Evolutionary conservation across 805 yeast species (phyloP), one percentile per base, ranked within the genome.

Genomic region (Sugiyamaella mastotermitis): DNA sequence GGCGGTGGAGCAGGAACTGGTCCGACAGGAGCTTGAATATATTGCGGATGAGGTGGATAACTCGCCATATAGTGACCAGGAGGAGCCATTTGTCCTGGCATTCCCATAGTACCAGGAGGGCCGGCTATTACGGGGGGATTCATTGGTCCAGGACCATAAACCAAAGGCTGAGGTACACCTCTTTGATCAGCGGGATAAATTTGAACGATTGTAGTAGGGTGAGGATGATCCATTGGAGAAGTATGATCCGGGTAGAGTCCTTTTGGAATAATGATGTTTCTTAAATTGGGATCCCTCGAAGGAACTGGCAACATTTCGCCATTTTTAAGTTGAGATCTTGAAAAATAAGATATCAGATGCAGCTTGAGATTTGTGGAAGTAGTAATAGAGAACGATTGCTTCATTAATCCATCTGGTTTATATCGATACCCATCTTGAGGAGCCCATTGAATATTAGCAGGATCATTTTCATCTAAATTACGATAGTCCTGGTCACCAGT

Each of bases 331-430:
- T 51, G 50, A 6, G 50, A 41, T 1, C 65, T 46, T 3, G 62
- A 55, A 24, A 65, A 61, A 55, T 81, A 81, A 20, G 80, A 69
- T 17, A 82, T 78, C 38, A 81, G 59, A 48, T 82, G 87, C 18
- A 75, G 55, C 42, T 73, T 76, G 33, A 70, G 70, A 32, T 71
- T 71, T 21, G 66, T 71, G 18, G 66, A 62, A 5, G 80, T 70
- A 5, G 74, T 66, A 26, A 78, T 58, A 3, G 80, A 69, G 48
- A 80, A 77, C 21, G 80, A 72, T 55, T 79, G 84, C 52, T 81
- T 81, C 48, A 77, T 61, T 4, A 81, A 57, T 0, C 87, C 85
- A 47, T 72, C 61, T 2, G 63, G 55, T 48, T 72, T 70, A 51
- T 68, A 65, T 13, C 62, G 45, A 49, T 58, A 65, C 5, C 67